Conservation (phyloP, 2,329 filamentous ascomycete genomes). For the Ophiocordyceps unilateralis region DNA sequence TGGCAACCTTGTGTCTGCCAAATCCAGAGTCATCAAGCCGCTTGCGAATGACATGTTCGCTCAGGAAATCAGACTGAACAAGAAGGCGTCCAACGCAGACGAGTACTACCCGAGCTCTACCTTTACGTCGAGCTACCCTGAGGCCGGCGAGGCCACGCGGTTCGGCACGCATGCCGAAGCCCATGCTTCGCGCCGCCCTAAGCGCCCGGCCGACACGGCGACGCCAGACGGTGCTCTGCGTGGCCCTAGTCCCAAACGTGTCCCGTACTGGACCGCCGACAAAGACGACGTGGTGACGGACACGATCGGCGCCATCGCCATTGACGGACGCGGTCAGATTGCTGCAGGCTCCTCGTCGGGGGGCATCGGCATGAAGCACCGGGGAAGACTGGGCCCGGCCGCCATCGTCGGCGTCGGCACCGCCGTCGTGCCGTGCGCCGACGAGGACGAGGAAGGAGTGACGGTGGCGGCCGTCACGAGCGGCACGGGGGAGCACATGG, state of each 20-base stretch:
- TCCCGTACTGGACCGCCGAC: constrained; percentile 7
- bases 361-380: constrained; percentile 96
- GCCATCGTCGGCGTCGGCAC: constrained; percentile 86
- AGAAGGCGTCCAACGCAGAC: background rate
- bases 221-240: constrained; percentile 1
- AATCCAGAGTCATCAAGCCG: background rate
- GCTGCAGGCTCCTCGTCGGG: constrained; percentile 92
- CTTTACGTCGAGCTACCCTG: constrained; percentile 5
- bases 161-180: constrained; percentile 1
- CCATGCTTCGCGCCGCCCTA: constrained; percentile 14
- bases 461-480: constrained; percentile 76
- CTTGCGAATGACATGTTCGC: background rate
- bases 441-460: constrained; percentile 48
- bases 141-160: background rate
- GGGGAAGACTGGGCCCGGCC: constrained; percentile 78
- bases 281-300: constrained; percentile 59
- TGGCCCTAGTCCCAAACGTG: constrained; percentile 5
- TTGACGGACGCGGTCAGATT: constrained; percentile 73
- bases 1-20: no score
- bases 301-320: constrained; percentile 88
- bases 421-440: constrained; percentile 64
- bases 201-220: constrained; percentile 12
- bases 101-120: constrained; percentile 1
- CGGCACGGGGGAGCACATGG: constrained; percentile 96
- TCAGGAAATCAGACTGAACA: background rate